Conservation (phyloP, 2,329 filamentous ascomycete species). For the Cryoendolithus antarcticus region DNA sequence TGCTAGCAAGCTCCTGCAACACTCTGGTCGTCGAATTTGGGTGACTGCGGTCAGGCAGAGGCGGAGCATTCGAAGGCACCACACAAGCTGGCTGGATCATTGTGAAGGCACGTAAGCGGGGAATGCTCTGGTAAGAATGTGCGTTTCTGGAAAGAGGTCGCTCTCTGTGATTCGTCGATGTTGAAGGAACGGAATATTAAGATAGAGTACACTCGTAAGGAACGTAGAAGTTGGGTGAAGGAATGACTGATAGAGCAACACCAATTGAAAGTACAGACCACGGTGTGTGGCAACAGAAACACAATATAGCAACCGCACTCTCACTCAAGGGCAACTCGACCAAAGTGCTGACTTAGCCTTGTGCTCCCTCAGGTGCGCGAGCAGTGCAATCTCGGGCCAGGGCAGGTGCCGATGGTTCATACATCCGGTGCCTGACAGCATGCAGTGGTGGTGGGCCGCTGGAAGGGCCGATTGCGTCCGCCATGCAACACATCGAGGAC, state of each 20-base stretch:
- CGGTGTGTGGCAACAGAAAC: too few species aligned
- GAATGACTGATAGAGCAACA: constrained; percentile 27
- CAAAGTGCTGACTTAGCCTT: constrained; percentile 19
- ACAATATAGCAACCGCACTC: too few species aligned
- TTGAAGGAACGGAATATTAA: constrained; percentile 28
- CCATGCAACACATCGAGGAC: not conserved
- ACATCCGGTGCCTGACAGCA: too few species aligned
- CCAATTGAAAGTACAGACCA: too few species aligned
- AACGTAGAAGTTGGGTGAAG: constrained; percentile 15
- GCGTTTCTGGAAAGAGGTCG: constrained; percentile 10
- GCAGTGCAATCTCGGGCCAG: constrained; percentile 17
- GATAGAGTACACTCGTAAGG: constrained; percentile 18
- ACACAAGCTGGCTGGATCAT: constrained; percentile 26
- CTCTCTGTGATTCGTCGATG: constrained; percentile 16
- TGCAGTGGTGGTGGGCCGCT: constrained; percentile 2
- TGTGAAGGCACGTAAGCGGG: constrained; percentile 22
- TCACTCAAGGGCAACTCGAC: too few species aligned
- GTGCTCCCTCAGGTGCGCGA: constrained; percentile 12
- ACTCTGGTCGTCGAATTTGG: constrained; percentile 16
- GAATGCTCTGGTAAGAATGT: constrained; percentile 13
- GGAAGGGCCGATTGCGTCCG: constrained; percentile 5
- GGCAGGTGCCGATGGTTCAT: too few species aligned
- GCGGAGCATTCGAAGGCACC: constrained; percentile 30
- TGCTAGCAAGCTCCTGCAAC: constrained; percentile 31
- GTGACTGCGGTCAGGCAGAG: constrained; percentile 18